Evolutionary conservation across 768 basidiomycete species (phyloP), one percentile per base, ranked within the genome.

Genomic region (Rhodocollybia butyracea): DNA sequence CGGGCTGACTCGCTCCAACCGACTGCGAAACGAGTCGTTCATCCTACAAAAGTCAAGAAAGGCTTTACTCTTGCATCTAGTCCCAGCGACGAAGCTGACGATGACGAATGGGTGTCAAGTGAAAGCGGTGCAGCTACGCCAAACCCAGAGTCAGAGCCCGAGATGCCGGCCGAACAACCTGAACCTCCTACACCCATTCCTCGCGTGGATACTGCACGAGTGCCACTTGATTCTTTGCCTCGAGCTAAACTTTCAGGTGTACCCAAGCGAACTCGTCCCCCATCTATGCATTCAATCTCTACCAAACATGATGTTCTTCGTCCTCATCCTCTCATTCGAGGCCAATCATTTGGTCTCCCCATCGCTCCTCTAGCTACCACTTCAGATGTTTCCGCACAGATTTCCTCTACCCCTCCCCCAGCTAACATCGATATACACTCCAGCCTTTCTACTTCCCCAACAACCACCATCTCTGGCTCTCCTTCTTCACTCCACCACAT

Each of bases 41-140:
- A 50, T 43, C 60, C 58, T 31, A 63, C 58, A 54, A 72, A 71
- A 60, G 65, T 69, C 11, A 84, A 82, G 64, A 63, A 71, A 22
- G 85, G 81, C 4, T 88, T 89, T 63, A 80, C 80, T 12, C 75
- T 88, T 55, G 74, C 84, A 11, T 43, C 53, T 8, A 79, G 75
- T 48, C 71, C 79, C 29, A 72, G 70, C 38, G 76, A 69, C 24
- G 78, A 74, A 36, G 77, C 74, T 12, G 83, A 83, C 56, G 86
- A 88, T 11, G 86, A 88, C 54, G 89, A 83, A 55, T 90, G 88
- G 88, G 77, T 87, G 1, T 90, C 88, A 26, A 88, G 84, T 65
- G 87, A 88, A 68, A 89, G 87, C 62, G 88, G 86, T 6, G 85
- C 81, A 0, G 86, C 73, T 0, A 90, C 88, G 1, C 89, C 88